Evolutionary conservation across 169 alveolate genomes (phyloP).

Genomic region (Cryptosporidium sp.): DNA sequence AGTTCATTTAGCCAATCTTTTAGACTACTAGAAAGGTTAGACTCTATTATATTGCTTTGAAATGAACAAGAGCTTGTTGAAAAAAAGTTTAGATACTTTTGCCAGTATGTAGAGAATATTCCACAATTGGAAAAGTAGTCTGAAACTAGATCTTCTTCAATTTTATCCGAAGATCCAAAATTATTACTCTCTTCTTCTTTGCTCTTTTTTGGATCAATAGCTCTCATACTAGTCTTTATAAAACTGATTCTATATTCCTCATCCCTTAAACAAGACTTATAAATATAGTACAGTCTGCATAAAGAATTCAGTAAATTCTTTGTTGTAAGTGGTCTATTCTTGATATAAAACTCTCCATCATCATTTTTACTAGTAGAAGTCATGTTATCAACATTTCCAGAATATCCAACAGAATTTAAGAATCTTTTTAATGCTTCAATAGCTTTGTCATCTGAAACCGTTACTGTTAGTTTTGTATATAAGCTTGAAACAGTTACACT

Average conservation of each 20-base stretch:
- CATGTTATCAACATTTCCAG: background rate
- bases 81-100: background rate
- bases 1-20: slow-evolving; percentile 14
- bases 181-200: background rate
- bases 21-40: background rate
- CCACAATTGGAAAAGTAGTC: slow-evolving; percentile 36
- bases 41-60: background rate
- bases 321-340: slow-evolving; percentile 6
- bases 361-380: background rate
- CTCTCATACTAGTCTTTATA: slow-evolving; percentile 28
- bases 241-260: slow-evolving; percentile 40
- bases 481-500: slow-evolving; percentile 36
- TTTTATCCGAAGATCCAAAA: background rate
- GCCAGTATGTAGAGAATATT: slow-evolving; percentile 49
- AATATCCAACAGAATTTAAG: slow-evolving; percentile 19
- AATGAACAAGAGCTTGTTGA: background rate
- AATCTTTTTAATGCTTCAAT: slow-evolving; percentile 5
- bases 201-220: background rate
- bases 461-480: slow-evolving; percentile 31
- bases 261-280: slow-evolving; percentile 54
- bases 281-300: slow-evolving; percentile 34
- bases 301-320: slow-evolving; percentile 12
- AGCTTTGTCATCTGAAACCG: slow-evolving; percentile 17
- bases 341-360: background rate
- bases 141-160: background rate